Base-by-base conservation (phyloP, 2,329 filamentous ascomycete genomes). In the Phialophora chinensis region DNA sequence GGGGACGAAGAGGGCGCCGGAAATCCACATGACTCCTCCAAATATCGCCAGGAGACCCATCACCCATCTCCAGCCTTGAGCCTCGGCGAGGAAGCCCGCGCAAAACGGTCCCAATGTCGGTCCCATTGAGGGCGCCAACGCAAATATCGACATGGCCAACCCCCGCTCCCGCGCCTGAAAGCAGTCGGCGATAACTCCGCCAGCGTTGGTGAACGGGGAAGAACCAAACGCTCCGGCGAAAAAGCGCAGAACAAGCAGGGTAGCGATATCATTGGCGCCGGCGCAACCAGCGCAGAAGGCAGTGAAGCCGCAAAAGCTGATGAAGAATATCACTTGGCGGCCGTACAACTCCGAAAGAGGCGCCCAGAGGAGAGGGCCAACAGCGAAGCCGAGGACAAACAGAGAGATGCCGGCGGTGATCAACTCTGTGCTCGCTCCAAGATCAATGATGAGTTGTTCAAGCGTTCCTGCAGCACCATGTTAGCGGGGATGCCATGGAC, bases 21-120 rank as follows among this genome's bases (percentile, higher is more conserved):
- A 56, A 54, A 88, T 81, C 84, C 86, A 89, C 58, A 90, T 81
- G 11, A 83, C 77, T 10, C 86, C 87, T 2, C 86, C 88, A 74
- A 91, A 88, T 66, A 87, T 86, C 59, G 85, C 83, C 73, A 88
- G 83, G 57, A 90, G 77, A 1, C 87, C 87, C 75, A 86, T 82
- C 25, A 91, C 85, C 90, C 89, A 91, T 72, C 87, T 81, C 90
- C 90, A 91, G 17, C 88, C 88, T 23, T 82, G 84, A 2, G 83
- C 81, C 74, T 88, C 82, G 10, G 87, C 86, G 1, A 91, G 78
- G 75, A 91, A 92, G 1, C 88, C 88, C 68, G 87, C 87, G 6
- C 85, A 84, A 54, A 91, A 87, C 1, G 90, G 90, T 0, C 89
- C 88, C 74, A 79, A 86, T 62, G 78, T 85, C 0, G 89, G 88